Evolutionary conservation across 1,139 yeast genomes (phyloP).

Genomic region (Ashbya aceris): DNA sequence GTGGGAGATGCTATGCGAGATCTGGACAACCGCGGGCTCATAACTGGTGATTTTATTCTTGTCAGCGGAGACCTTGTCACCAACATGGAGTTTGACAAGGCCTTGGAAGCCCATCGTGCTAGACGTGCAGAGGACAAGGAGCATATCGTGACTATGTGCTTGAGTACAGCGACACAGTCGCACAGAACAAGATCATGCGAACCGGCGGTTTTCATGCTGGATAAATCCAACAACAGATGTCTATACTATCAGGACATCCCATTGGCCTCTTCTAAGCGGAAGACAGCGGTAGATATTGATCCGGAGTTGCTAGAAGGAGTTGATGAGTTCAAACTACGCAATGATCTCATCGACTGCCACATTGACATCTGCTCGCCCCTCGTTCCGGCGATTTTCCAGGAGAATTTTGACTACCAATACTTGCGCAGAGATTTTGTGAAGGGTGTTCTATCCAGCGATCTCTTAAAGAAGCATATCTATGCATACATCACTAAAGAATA

Average conservation of each 20-base stretch:
- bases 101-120: conserved; percentile 62
- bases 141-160: conserved; percentile 88
- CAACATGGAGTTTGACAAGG: conserved; percentile 70
- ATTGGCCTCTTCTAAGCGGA: conserved; percentile 44
- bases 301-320: conserved; percentile 75
- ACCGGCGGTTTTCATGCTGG: conserved; percentile 78
- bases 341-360: conserved; percentile 91
- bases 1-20: conserved; percentile 98
- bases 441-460: conserved; percentile 85
- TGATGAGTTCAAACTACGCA: conserved; percentile 70
- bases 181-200: conserved; percentile 78
- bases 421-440: conserved; percentile 80
- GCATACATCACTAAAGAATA: conserved; percentile 73
- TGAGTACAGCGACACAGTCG: conserved; percentile 74
- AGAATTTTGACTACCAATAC: conserved; percentile 87
- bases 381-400: conserved; percentile 92
- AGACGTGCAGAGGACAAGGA: conserved; percentile 72
- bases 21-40: conserved; percentile 79
- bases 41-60: conserved; percentile 78
- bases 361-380: conserved; percentile 92
- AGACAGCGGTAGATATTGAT: conserved; percentile 58
- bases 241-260: conserved; percentile 74
- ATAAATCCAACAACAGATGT: conserved; percentile 64
- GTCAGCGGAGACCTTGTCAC: conserved; percentile 94
- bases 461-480: conserved; percentile 82